A percentile compares a stretch with the other conserved stretches of the same genome.
phyloP scores from a whole-genome alignment of 257 asterid species.

The Cynanchum wilfordii region DNA sequence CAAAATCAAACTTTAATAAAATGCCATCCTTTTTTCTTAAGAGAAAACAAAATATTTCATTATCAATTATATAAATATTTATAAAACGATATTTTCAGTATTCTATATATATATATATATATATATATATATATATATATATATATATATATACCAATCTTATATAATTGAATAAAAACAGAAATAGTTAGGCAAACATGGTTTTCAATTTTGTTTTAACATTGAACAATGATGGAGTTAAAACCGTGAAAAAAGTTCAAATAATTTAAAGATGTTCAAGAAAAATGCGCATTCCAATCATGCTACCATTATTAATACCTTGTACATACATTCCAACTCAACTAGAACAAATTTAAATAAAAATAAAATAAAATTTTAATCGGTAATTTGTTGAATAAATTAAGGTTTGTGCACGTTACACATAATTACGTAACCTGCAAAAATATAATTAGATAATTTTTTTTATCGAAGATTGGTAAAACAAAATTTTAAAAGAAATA shows the following conservation, averaged over 20 bases:
- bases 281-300: neutral
- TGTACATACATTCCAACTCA: neutral
- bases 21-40: no score
- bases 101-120: no score
- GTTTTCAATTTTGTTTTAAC: conserved; percentile 1
- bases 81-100: no score
- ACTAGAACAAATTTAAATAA: neutral
- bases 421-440: conserved; percentile 5
- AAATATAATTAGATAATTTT: neutral
- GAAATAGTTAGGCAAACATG: neutral
- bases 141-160: no score
- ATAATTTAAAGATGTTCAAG: neutral
- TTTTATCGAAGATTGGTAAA: no score
- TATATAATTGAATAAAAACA: no score
- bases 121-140: no score
- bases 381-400: neutral
- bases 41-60: no score
- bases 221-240: neutral
- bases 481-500: no score
- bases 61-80: no score
- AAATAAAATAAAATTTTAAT: neutral
- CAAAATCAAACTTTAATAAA: no score
- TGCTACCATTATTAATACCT: neutral
- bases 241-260: neutral
- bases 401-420: conserved; percentile 16